Percentiles rank a stretch among this genome's conserved stretches.
These are phyloP conservation scores for Phellopilus nigrolimitatus DNA, from an alignment of 1,284 basidiomycete species.

Conservation along the genomic window DNA sequence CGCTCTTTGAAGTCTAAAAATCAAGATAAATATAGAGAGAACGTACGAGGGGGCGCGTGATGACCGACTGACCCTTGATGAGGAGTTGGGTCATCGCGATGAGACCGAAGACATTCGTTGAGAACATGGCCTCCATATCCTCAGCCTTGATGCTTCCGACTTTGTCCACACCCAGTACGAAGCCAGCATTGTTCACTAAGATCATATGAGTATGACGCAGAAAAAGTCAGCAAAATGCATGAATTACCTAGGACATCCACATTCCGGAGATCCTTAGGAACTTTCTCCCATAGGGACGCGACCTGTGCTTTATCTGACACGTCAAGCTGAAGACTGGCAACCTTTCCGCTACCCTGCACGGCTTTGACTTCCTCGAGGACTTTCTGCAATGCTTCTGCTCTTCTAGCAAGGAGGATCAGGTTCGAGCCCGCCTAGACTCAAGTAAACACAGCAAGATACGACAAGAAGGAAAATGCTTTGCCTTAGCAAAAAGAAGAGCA, in stretches of 20 bases:
- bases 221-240: background rate
- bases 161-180: constrained; percentile 77
- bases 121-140: constrained; percentile 86
- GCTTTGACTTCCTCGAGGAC: constrained; percentile 60
- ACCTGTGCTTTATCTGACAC: constrained; percentile 71
- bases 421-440: constrained; percentile 68
- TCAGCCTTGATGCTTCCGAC: constrained; percentile 74
- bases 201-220: background rate
- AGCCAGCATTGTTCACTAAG: constrained; percentile 84
- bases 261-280: constrained; percentile 61
- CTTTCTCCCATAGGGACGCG: constrained; percentile 57
- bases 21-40: background rate
- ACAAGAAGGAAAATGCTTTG: constrained; percentile 26
- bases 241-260: constrained; percentile 65
- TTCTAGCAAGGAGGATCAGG: constrained; percentile 68
- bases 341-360: constrained; percentile 65
- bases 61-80: constrained; percentile 50
- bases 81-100: constrained; percentile 80
- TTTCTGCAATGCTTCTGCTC: constrained; percentile 57
- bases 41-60: background rate
- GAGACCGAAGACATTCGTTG: constrained; percentile 89
- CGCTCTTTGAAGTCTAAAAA: constrained; percentile 81
- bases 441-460: constrained; percentile 4
- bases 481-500: constrained; percentile 81
- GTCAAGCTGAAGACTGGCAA: constrained; percentile 66